Percentiles rank a stretch among this genome's conserved stretches.
Conservation (phyloP, 371 early-diverging fungal species). For the Circinella umbellata region DNA sequence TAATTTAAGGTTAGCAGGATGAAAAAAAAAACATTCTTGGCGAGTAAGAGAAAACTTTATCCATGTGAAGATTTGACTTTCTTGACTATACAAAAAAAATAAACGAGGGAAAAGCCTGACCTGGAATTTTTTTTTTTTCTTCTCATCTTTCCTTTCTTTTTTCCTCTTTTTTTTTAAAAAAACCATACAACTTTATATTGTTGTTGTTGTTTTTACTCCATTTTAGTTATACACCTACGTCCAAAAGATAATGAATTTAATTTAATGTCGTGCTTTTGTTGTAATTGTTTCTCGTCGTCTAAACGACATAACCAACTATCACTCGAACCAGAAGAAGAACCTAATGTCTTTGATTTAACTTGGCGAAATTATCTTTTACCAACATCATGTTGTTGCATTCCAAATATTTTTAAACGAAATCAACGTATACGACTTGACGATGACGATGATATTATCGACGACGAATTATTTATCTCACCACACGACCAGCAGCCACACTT, state of each 20-base stretch:
- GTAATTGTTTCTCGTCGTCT: conserved; percentile 19
- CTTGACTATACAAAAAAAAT: neutral
- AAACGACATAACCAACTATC: conserved; percentile 19
- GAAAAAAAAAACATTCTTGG: too few species aligned
- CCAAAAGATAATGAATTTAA: conserved; percentile 3
- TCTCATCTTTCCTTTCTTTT: neutral
- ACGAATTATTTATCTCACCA: conserved; percentile 28
- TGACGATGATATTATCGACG: conserved; percentile 25
- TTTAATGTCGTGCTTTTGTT: conserved; percentile 12
- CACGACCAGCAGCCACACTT: too few species aligned
- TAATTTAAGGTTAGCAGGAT: too few species aligned
- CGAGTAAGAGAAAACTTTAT: too few species aligned
- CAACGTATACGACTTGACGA: conserved; percentile 37
- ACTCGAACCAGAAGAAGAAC: conserved; percentile 21
- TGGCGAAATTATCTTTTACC: conserved; percentile 52
- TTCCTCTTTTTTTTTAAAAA: neutral
- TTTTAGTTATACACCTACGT: neutral
- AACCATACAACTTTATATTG: neutral
- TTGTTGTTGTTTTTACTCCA: neutral
- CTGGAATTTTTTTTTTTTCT: neutral
- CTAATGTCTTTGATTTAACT: conserved; percentile 50
- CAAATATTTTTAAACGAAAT: conserved; percentile 14
- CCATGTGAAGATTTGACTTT: neutral
- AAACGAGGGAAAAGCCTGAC: neutral
- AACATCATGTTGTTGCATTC: conserved; percentile 21